Evolutionary conservation across 495 filamentous ascomycete species (phyloP), one percentile per base, ranked within the genome.

Genomic region (Talaromyces ruber): DNA sequence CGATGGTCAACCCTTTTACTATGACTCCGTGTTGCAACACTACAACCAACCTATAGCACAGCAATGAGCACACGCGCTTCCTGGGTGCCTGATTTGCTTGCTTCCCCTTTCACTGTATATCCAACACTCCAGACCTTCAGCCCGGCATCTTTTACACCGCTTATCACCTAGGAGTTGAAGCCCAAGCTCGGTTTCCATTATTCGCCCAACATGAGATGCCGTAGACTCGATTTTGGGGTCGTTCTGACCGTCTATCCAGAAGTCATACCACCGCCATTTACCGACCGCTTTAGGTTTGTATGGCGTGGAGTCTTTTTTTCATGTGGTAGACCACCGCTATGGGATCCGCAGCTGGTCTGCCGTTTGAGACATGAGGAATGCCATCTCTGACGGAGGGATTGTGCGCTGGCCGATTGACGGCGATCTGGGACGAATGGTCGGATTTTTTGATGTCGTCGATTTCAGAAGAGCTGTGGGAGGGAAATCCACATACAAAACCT

Each of bases 141-240:
- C 2, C n/a, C 16, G 55, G 32, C 55, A 58, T 26, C 55, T 2
- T 2, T n/a, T 32, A 21, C 55, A 58, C 21, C 29, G 29, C 6
- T 58, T 34, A 6, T 58, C 55, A 5, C 55, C 55, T 18, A 58
- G 8, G 3, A 58, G n/a, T 34, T 37, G 55, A 14, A 34, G 9
- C 5, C 55, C 55, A 58, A 58, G 55, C 26, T 58, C 55, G 6
- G 55, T 58, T 18, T 58, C 55, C 55, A 58, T 58, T 6, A 58
- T 58, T n/a, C 29, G 55, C 1, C 55, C 52, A 18, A 55, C 12
- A 30, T 55, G 52, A 6, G 50, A 53, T 2, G 50, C 12, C 21
- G n/a, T n/a, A 47, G 43, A 12, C 30, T 58, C 12, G 29, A 58
- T 14, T n/a, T 12, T 29, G 4, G n/a, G 16, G 29, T 30, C 28